A percentile compares a stretch with the other conserved stretches of the same genome.
phyloP scores from a whole-genome alignment of 225 moss, liverwort and hornwort species.

The Sphagnum tenellum region DNA sequence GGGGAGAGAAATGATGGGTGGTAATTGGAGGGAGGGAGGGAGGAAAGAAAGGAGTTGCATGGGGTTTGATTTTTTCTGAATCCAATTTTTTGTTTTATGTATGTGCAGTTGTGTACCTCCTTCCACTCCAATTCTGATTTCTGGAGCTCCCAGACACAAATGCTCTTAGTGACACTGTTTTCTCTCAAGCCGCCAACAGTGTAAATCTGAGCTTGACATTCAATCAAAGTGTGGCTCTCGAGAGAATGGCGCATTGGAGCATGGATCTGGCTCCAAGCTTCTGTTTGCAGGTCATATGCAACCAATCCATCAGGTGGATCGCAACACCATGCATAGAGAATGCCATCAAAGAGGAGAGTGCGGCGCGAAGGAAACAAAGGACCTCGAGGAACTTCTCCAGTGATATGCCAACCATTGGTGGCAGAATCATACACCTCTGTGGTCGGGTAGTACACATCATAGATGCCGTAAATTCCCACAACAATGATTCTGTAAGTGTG shows the following conservation, averaged over 20 bases:
- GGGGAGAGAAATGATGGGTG: too few species aligned
- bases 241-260: conserved; percentile 28
- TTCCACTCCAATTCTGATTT: conserved; percentile 37
- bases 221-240: conserved; percentile 36
- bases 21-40: too few species aligned
- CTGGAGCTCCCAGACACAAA: conserved; percentile 55
- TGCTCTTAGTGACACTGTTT: conserved; percentile 28
- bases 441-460: conserved; percentile 45
- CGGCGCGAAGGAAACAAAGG: conserved; percentile 45
- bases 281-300: conserved; percentile 25
- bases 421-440: conserved; percentile 45
- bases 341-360: conserved; percentile 32
- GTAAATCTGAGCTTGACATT: conserved; percentile 32
- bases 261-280: conserved; percentile 29
- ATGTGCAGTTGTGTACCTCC: conserved; percentile 10
- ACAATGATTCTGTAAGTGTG: conserved; percentile 39
- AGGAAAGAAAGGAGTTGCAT: too few species aligned
- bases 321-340: conserved; percentile 53
- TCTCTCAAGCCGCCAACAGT: conserved; percentile 33
- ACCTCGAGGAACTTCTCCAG: conserved; percentile 41
- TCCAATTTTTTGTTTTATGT: too few species aligned
- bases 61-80: too few species aligned
- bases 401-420: conserved; percentile 27
- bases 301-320: conserved; percentile 46
- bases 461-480: conserved; percentile 43